These are phyloP conservation scores for Sclerotinia sclerotiorum DNA, from an alignment of 2,329 filamentous ascomycete species.

Conservation along the genomic window DNA sequence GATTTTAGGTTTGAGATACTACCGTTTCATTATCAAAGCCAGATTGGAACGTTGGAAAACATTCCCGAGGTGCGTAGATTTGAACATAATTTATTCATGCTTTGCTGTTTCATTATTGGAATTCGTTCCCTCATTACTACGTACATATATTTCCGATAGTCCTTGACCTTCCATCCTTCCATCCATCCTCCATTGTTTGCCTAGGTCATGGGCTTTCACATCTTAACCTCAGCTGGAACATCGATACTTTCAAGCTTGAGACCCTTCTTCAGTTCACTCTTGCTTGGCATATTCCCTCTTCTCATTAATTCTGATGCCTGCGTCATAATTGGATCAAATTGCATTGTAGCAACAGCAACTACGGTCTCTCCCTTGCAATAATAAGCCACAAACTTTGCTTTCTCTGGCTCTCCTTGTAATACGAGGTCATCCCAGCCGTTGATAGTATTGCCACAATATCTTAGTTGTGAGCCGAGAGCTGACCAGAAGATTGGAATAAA, in stretches of 20 bases:
- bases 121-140: too few species aligned
- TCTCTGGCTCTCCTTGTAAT: conserved; percentile 71
- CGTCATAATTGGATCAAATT: conserved; percentile 80
- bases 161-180: too few species aligned
- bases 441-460: conserved; percentile 87
- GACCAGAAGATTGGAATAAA: conserved; percentile 99
- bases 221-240: conserved; percentile 34
- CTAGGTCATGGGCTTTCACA: conserved; percentile 12
- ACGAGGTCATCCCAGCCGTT: conserved; percentile 85
- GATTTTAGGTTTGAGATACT: too few species aligned
- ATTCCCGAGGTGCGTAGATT: too few species aligned
- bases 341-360: conserved; percentile 89
- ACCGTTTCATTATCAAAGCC: too few species aligned
- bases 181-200: neutral
- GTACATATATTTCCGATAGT: too few species aligned
- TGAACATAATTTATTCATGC: too few species aligned
- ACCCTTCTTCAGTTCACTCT: conserved; percentile 70
- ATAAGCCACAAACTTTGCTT: conserved; percentile 83
- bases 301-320: conserved; percentile 86
- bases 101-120: too few species aligned
- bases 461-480: conserved; percentile 80
- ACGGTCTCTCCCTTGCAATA: conserved; percentile 85
- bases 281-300: conserved; percentile 75
- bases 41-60: too few species aligned
- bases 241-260: conserved; percentile 39